These are phyloP conservation scores for Diutina scorzettiae DNA, from an alignment of 1,139 yeast genomes.

Conservation along the genomic window DNA sequence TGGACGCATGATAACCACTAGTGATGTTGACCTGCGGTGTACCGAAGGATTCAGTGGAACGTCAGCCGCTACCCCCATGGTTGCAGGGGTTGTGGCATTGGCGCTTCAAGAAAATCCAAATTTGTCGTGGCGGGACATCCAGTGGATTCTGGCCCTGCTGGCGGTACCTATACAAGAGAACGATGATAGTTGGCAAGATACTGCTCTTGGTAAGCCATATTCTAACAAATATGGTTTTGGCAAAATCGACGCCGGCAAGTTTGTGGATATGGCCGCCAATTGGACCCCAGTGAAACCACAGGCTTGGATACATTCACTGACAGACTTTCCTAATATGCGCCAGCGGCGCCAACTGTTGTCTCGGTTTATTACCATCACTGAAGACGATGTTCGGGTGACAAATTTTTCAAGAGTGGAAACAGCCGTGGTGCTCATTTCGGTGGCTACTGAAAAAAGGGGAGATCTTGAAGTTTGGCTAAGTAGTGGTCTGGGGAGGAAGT, in stretches of 20 bases:
- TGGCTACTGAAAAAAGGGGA: conserved; percentile 59
- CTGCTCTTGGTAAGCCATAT: conserved; percentile 52
- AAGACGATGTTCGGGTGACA: conserved; percentile 36
- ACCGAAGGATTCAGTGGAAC: conserved; percentile 84
- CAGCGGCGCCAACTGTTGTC: conserved; percentile 8
- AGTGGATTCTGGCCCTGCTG: conserved; percentile 70
- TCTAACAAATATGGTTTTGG: conserved; percentile 93
- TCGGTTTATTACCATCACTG: conserved; percentile 31
- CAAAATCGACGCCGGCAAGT: conserved; percentile 67
- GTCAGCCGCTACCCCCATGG: conserved; percentile 98
- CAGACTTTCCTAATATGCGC: conserved; percentile 16
- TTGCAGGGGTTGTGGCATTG: conserved; percentile 85
- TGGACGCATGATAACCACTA: conserved; percentile 81
- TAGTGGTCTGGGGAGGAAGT: not conserved
- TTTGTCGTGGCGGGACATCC: conserved; percentile 93
- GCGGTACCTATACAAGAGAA: conserved; percentile 54
- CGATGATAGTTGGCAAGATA: conserved; percentile 60
- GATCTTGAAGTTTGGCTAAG: conserved; percentile 11
- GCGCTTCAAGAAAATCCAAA: conserved; percentile 74
- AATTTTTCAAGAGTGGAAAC: conserved; percentile 75
- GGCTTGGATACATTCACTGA: conserved; percentile 59
- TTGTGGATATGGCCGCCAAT: conserved; percentile 62
- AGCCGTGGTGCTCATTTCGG: conserved; percentile 68
- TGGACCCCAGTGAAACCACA: conserved; percentile 89
- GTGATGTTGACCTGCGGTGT: conserved; percentile 70